A percentile compares a stretch with the other conserved stretches of the same genome.
phyloP scores from a whole-genome alignment of 108 stramenopile species.

The Mediolabrus comicus region DNA sequence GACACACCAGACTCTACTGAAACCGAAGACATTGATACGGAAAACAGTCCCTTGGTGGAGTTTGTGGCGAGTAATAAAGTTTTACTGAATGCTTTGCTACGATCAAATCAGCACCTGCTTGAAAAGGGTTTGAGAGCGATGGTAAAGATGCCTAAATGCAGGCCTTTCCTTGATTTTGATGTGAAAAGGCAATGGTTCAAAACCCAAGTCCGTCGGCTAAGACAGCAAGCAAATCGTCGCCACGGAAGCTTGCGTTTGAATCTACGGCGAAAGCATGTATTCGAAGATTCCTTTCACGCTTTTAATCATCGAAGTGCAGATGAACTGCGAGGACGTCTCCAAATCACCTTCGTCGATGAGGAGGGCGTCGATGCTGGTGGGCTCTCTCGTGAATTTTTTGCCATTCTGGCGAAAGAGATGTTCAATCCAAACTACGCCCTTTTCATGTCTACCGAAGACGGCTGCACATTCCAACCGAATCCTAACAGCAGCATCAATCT shows the following conservation, averaged over 20 bases:
- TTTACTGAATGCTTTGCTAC: slow-evolving; percentile 88
- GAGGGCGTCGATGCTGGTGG: slow-evolving; percentile 99
- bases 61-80: slow-evolving; percentile 88
- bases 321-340: slow-evolving; percentile 92
- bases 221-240: slow-evolving; percentile 86
- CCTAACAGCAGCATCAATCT: slow-evolving; percentile 93
- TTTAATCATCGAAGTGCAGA: slow-evolving; percentile 91
- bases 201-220: slow-evolving; percentile 77
- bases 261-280: slow-evolving; percentile 86
- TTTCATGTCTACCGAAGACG: slow-evolving; percentile 95
- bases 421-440: slow-evolving; percentile 98
- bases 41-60: slow-evolving; percentile 58
- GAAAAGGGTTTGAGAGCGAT: slow-evolving; percentile 86
- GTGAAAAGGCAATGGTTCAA: slow-evolving; percentile 92
- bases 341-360: slow-evolving; percentile 94
- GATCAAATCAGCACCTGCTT: slow-evolving; percentile 84
- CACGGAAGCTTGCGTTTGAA: slow-evolving; percentile 87
- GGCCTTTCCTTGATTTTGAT: slow-evolving; percentile 91
- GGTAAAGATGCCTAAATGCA: slow-evolving; percentile 82
- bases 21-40: slow-evolving; percentile 12
- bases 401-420: slow-evolving; percentile 95
- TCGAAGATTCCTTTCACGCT: slow-evolving; percentile 96
- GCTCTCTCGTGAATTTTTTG: slow-evolving; percentile 96
- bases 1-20: slow-evolving; percentile 14
- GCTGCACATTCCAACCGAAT: slow-evolving; percentile 97